These are phyloP conservation scores for Drechmeria coniospora DNA, from an alignment of 2,329 filamentous ascomycete species.

Conservation along the genomic window DNA sequence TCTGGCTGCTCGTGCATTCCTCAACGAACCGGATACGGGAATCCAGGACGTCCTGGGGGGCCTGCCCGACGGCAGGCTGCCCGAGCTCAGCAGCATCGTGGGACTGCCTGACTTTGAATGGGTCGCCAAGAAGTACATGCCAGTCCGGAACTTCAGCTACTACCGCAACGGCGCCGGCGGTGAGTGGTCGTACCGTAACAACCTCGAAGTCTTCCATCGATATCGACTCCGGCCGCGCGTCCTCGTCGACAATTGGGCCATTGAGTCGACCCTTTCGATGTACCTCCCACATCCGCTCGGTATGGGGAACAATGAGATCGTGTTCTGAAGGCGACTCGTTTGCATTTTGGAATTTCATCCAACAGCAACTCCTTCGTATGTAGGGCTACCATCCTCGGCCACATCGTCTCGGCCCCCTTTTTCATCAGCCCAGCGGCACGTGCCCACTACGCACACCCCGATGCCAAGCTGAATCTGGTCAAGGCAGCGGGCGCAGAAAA, in stretches of 20 bases:
- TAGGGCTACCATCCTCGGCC: slow-evolving; percentile 33
- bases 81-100: slow-evolving; percentile 26
- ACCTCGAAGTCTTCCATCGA: slow-evolving; percentile 36
- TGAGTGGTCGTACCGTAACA: slow-evolving; percentile 41
- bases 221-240: slow-evolving; percentile 32
- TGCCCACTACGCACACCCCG: slow-evolving; percentile 26
- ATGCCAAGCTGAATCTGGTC: slow-evolving; percentile 33
- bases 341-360: neutral
- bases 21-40: slow-evolving; percentile 30
- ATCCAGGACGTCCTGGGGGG: slow-evolving; percentile 22
- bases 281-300: slow-evolving; percentile 2
- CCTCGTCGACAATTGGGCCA: slow-evolving; percentile 32
- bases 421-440: slow-evolving; percentile 36
- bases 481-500: slow-evolving; percentile 29
- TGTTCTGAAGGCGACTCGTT: neutral
- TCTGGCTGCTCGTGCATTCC: slow-evolving; percentile 25
- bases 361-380: neutral
- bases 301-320: neutral
- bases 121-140: slow-evolving; percentile 32
- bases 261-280: slow-evolving; percentile 22
- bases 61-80: slow-evolving; percentile 20
- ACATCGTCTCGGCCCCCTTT: slow-evolving; percentile 38
- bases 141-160: slow-evolving; percentile 34
- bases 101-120: slow-evolving; percentile 39
- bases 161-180: slow-evolving; percentile 40